Evolutionary conservation across 2,329 filamentous ascomycete genomes (phyloP).

Genomic region (Paecilomyces niveus): DNA sequence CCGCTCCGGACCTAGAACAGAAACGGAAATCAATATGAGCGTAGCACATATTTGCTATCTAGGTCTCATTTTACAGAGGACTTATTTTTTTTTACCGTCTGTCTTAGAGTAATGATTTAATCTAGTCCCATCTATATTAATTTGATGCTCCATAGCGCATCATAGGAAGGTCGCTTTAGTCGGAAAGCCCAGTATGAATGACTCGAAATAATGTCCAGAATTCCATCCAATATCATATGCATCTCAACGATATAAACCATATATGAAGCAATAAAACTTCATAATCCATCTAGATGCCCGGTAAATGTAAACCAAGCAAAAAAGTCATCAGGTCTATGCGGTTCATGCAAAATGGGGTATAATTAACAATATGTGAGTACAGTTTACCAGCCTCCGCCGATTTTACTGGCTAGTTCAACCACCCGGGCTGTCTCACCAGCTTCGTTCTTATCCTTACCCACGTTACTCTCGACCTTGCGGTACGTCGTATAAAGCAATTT

Average conservation of each 20-base stretch:
- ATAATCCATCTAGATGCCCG: neutral
- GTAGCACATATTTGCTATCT: too few species aligned
- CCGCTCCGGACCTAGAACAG: too few species aligned
- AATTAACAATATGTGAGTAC: neutral
- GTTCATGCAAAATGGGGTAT: neutral
- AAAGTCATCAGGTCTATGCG: neutral
- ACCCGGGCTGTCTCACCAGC: slow-evolving; percentile 70
- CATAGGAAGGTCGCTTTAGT: too few species aligned
- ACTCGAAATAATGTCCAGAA: too few species aligned
- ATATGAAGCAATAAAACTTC: neutral
- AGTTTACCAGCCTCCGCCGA: slow-evolving; percentile 82
- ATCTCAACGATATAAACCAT: neutral
- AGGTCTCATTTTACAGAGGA: too few species aligned
- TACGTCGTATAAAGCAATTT: slow-evolving; percentile 80
- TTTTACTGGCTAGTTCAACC: slow-evolving; percentile 79
- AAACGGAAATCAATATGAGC: too few species aligned
- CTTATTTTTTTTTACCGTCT: too few species aligned
- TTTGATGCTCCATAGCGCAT: too few species aligned
- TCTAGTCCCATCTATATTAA: too few species aligned
- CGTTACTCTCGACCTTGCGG: slow-evolving; percentile 87
- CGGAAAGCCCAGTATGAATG: too few species aligned
- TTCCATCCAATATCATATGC: neutral
- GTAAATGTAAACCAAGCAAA: neutral
- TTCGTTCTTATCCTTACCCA: slow-evolving; percentile 62
- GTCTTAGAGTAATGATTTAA: too few species aligned